Base-by-base conservation (phyloP, 352 stramenopile species). In the Globisporangium recalcitrans region DNA sequence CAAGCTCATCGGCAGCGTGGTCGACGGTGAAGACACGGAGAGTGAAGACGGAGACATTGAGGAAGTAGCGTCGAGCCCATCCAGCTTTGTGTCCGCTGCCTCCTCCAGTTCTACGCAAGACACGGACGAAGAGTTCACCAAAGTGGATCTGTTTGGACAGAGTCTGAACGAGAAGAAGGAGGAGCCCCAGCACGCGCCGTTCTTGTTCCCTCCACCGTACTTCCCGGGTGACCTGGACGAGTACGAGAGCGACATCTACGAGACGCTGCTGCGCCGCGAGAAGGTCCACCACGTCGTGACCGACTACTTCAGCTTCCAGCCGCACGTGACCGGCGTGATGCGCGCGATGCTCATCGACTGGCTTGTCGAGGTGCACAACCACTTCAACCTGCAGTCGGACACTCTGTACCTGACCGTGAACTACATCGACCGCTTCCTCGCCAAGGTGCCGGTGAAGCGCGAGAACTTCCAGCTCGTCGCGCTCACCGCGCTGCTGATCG, bases 341-440 rank as follows among this genome's bases (percentile, higher is more conserved):
- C 81, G 83, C 5, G 58, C 72, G 24, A 81, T 88, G 58, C 81
- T 93, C 47, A 64, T 95, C 36, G 79, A 92, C 62, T 92, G 83
- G 85, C 72, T 95, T 14, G 71, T 92, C 38, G 97, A 99, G 70
- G 96, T 99, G 34, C 97, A 99, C 80, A 74, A 98, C 47, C 98
- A 98, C 65, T 99, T 99, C 74, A 97, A 99, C 71, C 88, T 99
- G 10, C 74, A 96, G 56, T 82, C 91, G 6, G 94, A 99, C 68
- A 99, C 97, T 13, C 79, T 99, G 27, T 99, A 98, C 73, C 81
- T 99, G 32, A 98, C 93, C 9, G 82, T 99, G 32, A 99, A 99
- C 70, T 90, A 99, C 67, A 97, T 99, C 61, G 97, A 99, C 74
- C 91, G 97, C 22, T 99, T 98, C 74, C 77, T 99, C 8, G 77